Evolutionary conservation across 1,139 yeast genomes (phyloP).

Genomic region (Lodderomyces elongisporus): DNA sequence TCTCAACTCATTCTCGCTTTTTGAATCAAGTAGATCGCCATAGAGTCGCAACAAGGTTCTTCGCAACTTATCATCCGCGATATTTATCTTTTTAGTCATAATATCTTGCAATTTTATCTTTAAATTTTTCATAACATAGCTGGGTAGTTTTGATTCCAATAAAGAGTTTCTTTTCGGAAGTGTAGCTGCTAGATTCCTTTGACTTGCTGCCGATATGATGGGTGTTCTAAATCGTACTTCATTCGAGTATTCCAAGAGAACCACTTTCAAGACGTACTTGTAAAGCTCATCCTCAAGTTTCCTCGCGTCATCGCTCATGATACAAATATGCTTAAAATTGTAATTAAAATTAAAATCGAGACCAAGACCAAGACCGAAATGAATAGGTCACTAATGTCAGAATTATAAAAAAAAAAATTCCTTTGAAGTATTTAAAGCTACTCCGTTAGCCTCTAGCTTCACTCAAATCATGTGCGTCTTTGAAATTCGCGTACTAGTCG

Average conservation of each 20-base stretch:
- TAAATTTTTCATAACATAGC: slow-evolving; percentile 42
- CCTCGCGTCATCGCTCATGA: not conserved
- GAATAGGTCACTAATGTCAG: too few relatives aligned
- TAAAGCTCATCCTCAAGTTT: slow-evolving; percentile 21
- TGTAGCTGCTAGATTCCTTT: slow-evolving; percentile 4
- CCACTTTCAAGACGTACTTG: slow-evolving; percentile 40
- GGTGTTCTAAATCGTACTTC: slow-evolving; percentile 55
- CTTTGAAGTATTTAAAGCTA: not conserved
- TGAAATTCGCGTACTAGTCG: too few relatives aligned
- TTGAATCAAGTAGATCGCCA: slow-evolving; percentile 55
- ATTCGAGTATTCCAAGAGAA: slow-evolving; percentile 51
- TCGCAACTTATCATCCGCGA: slow-evolving; percentile 32
- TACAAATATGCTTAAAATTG: too few relatives aligned
- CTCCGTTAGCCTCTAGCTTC: too few relatives aligned
- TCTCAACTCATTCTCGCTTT: slow-evolving; percentile 32
- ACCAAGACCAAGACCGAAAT: too few relatives aligned
- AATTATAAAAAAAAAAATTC: too few relatives aligned
- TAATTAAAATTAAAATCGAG: too few relatives aligned
- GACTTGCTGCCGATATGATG: slow-evolving; percentile 11
- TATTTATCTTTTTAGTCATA: slow-evolving; percentile 48
- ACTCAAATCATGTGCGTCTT: too few relatives aligned
- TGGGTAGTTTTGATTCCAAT: slow-evolving; percentile 35
- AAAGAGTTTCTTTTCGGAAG: slow-evolving; percentile 9
- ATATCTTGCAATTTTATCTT: slow-evolving; percentile 47
- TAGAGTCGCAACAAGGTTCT: slow-evolving; percentile 54